Conservation (phyloP, 176 grass and related monocot genomes). For the Zizania latifolia region DNA sequence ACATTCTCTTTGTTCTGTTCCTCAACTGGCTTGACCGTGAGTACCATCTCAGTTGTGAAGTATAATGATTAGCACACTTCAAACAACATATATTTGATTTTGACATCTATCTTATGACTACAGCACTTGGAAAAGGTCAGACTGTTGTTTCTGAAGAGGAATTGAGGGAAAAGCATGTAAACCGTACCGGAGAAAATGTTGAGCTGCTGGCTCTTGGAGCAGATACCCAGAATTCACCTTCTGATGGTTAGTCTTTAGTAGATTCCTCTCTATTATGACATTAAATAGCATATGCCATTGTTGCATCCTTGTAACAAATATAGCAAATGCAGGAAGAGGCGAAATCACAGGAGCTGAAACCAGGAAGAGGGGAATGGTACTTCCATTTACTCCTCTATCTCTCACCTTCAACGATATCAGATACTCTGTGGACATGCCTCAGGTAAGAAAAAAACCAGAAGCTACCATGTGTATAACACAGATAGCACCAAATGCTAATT, state of each 20-base stretch:
- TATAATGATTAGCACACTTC: conserved; percentile 6
- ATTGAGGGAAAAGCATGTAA: conserved; percentile 68
- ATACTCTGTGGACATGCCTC: conserved; percentile 93
- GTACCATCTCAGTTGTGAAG: conserved; percentile 26
- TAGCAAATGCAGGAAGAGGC: conserved; percentile 53
- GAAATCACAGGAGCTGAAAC: conserved; percentile 38
- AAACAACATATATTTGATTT: neutral
- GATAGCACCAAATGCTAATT: conserved; percentile 13
- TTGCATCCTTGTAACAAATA: conserved; percentile 18
- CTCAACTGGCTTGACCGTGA: conserved; percentile 91
- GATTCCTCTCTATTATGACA: neutral
- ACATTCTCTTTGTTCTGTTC: conserved; percentile 82
- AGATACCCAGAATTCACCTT: conserved; percentile 28
- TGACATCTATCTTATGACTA: conserved; percentile 27
- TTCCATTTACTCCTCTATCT: conserved; percentile 75
- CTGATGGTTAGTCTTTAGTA: conserved; percentile 27
- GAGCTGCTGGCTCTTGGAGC: conserved; percentile 35
- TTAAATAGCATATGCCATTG: neutral
- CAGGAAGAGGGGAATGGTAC: conserved; percentile 78
- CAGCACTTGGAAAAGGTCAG: conserved; percentile 77
- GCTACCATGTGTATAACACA: neutral
- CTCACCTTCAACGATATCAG: conserved; percentile 71
- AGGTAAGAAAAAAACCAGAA: conserved; percentile 46
- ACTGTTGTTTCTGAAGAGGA: conserved; percentile 80
- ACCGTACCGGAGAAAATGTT: conserved; percentile 65